Base-by-base conservation (phyloP, 163 green algal genomes). In the Chloromonas sp. region DNA sequence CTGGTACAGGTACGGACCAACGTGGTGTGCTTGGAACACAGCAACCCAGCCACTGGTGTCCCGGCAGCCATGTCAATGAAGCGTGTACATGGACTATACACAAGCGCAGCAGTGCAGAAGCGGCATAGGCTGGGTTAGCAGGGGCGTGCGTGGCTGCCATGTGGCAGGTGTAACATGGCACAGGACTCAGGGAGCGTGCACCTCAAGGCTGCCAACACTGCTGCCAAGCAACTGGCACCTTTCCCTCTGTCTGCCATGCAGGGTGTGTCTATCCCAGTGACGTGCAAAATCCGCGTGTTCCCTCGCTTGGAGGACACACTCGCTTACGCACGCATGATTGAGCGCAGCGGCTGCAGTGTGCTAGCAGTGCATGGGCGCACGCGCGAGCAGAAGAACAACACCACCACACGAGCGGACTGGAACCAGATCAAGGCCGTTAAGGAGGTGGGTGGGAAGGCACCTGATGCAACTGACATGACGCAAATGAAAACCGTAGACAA, bases 231-330 rank as follows among this genome's bases (percentile, higher is more conserved):
- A 74, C 5, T 5, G 66, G 5, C 5, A 74, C 66, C 66, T 74
- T 5, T 11, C 5, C 66, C 66, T 15, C 66, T 74, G 66, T 74
- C 66, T 11, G 66, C 66, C 66, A 74, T 60, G 81, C 83, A 85
- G 83, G 71, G 58, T 3, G 60, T 82, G 60, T 78, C 77, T 3
- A n/a, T 83, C 1, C 96, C 96, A 0, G 95, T 99, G 0, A 98
- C 94, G 70, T 94, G 91, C 87, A 99, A 99, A 92, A 99, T 99
- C 86, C 92, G 97, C 13, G 91, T 98, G 11, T 99, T 98, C 81
- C 89, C 92, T 2, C 91, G 97, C 58, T 66, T 97, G 71, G 88
- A 94, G 62, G 84, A 91, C 13, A 99, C 97, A 0, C 79, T 99
- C 62, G 90, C 89, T 36, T 99, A 99, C 87, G 97, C 97, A 1